Conservation (phyloP, 2,329 filamentous ascomycete species). For the Grosmannia huntii region DNA sequence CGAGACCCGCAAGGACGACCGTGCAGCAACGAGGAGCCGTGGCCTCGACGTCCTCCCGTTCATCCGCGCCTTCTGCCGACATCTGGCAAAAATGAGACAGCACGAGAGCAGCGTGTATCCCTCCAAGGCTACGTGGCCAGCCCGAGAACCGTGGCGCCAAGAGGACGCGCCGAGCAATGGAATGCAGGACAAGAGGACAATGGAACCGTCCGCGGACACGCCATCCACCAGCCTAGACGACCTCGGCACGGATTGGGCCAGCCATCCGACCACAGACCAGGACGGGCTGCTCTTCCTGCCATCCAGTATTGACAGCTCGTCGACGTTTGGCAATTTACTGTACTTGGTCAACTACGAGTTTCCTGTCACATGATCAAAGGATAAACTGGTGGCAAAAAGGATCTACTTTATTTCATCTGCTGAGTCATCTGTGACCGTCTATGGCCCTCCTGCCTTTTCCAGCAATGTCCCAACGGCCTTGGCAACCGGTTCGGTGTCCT, state of each 20-base stretch:
- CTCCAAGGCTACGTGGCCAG: neutral
- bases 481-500: conserved; percentile 4
- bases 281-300: conserved; percentile 9
- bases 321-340: conserved; percentile 14
- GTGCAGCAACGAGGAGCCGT: neutral
- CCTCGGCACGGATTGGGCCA: neutral
- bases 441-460: neutral
- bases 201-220: neutral
- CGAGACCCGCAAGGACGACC: neutral
- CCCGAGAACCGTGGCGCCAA: neutral
- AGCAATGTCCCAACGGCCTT: conserved; percentile 2
- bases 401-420: neutral
- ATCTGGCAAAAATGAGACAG: neutral
- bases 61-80: conserved; percentile 17
- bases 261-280: neutral
- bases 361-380: neutral
- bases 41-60: conserved; percentile 17
- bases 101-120: neutral
- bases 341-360: conserved; percentile 15
- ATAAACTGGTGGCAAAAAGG: neutral
- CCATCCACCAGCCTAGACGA: neutral
- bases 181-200: too few relatives aligned
- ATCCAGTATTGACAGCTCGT: conserved; percentile 5
- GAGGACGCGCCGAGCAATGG: neutral
- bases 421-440: neutral